Percentiles rank a stretch among this genome's conserved stretches.
Evolutionary conservation across 1,284 basidiomycete genomes (phyloP).

Genomic region (Ceratobasidium theobromae): DNA sequence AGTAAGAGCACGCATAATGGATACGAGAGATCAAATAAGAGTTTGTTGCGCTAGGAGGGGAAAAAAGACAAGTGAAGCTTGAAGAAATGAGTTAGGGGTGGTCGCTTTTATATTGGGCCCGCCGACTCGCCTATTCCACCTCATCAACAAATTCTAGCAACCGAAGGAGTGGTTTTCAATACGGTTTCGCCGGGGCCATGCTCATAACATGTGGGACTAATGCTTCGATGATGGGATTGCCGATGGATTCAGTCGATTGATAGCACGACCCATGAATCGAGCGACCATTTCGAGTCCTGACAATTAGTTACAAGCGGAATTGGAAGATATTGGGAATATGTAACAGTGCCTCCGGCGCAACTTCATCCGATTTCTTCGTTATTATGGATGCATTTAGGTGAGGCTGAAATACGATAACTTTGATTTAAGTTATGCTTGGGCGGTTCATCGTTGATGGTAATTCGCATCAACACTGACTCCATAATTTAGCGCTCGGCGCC

Average conservation of each 20-base stretch:
- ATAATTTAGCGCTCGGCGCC: background rate
- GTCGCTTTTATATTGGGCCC: conserved; percentile 2
- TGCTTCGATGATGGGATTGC: background rate
- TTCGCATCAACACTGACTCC: background rate
- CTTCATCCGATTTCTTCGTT: too few relatives aligned
- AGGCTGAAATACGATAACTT: too few relatives aligned
- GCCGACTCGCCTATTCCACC: conserved; percentile 10
- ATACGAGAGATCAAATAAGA: background rate
- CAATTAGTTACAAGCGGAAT: too few relatives aligned
- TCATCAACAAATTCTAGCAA: too few relatives aligned
- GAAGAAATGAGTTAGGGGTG: background rate
- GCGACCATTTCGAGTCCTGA: too few relatives aligned
- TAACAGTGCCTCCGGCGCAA: too few relatives aligned
- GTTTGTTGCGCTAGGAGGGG: too few relatives aligned
- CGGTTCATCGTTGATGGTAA: background rate
- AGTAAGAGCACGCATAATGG: conserved; percentile 8
- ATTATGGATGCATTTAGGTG: too few relatives aligned
- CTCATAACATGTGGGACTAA: background rate
- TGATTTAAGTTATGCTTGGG: background rate
- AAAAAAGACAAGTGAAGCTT: too few relatives aligned
- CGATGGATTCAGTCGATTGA: too few relatives aligned
- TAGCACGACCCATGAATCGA: background rate
- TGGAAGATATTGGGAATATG: too few relatives aligned
- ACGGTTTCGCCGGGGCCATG: background rate
- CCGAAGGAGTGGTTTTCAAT: too few relatives aligned